phyloP scores from a whole-genome alignment of 805 yeast genomes.

The Candida wancherniae region DNA sequence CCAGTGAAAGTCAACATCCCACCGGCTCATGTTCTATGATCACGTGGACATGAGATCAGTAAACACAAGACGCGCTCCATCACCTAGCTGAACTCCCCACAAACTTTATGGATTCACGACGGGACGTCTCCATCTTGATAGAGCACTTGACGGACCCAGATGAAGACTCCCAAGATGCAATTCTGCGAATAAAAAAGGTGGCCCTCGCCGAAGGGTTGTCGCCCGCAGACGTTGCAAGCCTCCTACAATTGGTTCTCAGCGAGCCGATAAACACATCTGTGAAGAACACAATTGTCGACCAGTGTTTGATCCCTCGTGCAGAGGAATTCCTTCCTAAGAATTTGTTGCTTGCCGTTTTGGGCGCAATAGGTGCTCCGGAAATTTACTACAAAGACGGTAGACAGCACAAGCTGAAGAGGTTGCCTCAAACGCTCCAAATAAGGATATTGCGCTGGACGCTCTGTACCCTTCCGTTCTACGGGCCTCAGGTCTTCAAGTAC shows the following conservation, averaged over 20 bases:
- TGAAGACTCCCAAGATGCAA: constrained; percentile 2
- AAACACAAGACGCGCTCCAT: no score
- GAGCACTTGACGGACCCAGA: constrained; percentile 2
- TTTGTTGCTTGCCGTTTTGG: constrained; percentile 8
- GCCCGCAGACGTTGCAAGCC: constrained; percentile 3
- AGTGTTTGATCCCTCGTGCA: constrained; percentile 9
- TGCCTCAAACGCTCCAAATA: constrained; percentile 11
- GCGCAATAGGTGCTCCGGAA: constrained; percentile 15
- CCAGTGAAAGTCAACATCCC: no score
- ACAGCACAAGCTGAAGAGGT: constrained; percentile 17
- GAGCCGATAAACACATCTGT: constrained; percentile 4
- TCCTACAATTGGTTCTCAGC: constrained; percentile 8
- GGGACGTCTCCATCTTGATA: no score
- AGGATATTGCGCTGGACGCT: constrained; percentile 15
- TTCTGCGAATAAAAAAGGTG: constrained; percentile 1
- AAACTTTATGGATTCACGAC: no score
- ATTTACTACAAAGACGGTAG: constrained; percentile 15
- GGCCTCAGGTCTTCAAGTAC: constrained; percentile 1
- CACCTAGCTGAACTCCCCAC: no score
- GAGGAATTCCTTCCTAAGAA: constrained; percentile 4
- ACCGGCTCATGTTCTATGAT: no score
- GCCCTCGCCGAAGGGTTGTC: constrained; percentile 4
- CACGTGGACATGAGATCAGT: no score
- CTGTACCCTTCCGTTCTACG: constrained; percentile 12
- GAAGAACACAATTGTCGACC: constrained; percentile 4